Evolutionary conservation across 148 eudicot genomes (phyloP).

Genomic region (Tetragonia tetragonoides): DNA sequence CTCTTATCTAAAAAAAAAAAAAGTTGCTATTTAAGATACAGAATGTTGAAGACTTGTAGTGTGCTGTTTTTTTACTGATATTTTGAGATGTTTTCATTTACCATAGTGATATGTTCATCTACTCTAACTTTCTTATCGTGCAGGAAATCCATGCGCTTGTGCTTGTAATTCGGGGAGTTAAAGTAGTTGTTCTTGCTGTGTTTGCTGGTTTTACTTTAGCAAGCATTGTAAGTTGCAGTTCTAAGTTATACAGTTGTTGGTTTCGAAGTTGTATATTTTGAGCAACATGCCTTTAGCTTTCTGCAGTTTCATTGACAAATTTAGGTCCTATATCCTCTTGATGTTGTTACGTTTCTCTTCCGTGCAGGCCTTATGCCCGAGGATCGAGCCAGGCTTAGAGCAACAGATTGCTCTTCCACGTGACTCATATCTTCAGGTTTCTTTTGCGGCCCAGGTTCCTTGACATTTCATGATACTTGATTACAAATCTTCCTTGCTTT

Average conservation of each 20-base stretch:
- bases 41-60: neutral
- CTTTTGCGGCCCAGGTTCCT: slow-evolving; percentile 7
- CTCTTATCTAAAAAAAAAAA: no score
- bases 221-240: slow-evolving; percentile 52
- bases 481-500: slow-evolving; percentile 5
- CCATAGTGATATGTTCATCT: neutral
- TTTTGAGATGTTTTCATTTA: neutral
- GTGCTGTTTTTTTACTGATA: neutral
- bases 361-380: slow-evolving; percentile 51
- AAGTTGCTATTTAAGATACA: neutral
- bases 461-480: slow-evolving; percentile 5
- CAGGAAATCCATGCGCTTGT: slow-evolving; percentile 62
- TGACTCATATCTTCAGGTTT: slow-evolving; percentile 71
- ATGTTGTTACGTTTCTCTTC: slow-evolving; percentile 4
- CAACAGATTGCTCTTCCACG: slow-evolving; percentile 70
- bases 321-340: neutral
- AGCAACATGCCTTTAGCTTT: neutral
- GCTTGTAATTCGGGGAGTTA: slow-evolving; percentile 45
- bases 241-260: neutral
- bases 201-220: slow-evolving; percentile 49
- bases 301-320: neutral
- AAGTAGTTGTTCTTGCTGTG: slow-evolving; percentile 47
- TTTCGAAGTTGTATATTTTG: neutral
- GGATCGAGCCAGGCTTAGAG: slow-evolving; percentile 61
- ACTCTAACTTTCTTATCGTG: slow-evolving; percentile 14